Conservation (phyloP, 805 yeast genomes). For the Candida chauliodis region DNA sequence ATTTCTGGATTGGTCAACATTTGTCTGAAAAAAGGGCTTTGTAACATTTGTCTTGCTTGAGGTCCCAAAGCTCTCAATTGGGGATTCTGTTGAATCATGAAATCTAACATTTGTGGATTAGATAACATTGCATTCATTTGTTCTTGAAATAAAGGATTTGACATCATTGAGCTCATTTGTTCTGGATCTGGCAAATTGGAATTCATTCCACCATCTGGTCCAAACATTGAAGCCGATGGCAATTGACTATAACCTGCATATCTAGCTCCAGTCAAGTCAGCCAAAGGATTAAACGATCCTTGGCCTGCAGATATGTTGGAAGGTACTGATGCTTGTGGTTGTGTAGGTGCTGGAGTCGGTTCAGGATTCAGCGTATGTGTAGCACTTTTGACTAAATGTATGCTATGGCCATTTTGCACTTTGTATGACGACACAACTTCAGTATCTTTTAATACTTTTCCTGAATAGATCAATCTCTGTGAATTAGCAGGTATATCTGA, state of each 20-base stretch:
- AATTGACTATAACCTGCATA: slow-evolving; percentile 90
- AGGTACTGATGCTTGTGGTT: slow-evolving; percentile 45
- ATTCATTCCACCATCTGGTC: slow-evolving; percentile 92
- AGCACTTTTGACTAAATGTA: slow-evolving; percentile 87
- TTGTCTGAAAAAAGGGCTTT: slow-evolving; percentile 76
- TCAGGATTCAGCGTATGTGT: slow-evolving; percentile 18
- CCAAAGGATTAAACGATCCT: slow-evolving; percentile 84
- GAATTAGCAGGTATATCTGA: slow-evolving; percentile 69
- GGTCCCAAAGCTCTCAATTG: slow-evolving; percentile 86
- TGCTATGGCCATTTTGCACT: slow-evolving; percentile 79
- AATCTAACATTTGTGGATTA: slow-evolving; percentile 86
- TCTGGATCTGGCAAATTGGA: slow-evolving; percentile 67
- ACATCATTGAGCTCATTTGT: slow-evolving; percentile 71
- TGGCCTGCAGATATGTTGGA: slow-evolving; percentile 81
- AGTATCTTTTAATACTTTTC: slow-evolving; percentile 84
- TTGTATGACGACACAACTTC: slow-evolving; percentile 75
- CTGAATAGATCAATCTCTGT: slow-evolving; percentile 90
- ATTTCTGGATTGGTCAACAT: slow-evolving; percentile 72
- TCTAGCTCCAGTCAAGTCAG: slow-evolving; percentile 91
- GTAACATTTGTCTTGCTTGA: slow-evolving; percentile 79
- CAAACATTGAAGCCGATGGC: slow-evolving; percentile 86
- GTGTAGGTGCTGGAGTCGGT: slow-evolving; percentile 11
- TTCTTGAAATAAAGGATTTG: slow-evolving; percentile 77
- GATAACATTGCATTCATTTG: slow-evolving; percentile 76
- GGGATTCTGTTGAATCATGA: slow-evolving; percentile 77